These are phyloP conservation scores for Sordariomycetes sp. DNA, from an alignment of 2,329 filamentous ascomycete species.

Conservation along the genomic window DNA sequence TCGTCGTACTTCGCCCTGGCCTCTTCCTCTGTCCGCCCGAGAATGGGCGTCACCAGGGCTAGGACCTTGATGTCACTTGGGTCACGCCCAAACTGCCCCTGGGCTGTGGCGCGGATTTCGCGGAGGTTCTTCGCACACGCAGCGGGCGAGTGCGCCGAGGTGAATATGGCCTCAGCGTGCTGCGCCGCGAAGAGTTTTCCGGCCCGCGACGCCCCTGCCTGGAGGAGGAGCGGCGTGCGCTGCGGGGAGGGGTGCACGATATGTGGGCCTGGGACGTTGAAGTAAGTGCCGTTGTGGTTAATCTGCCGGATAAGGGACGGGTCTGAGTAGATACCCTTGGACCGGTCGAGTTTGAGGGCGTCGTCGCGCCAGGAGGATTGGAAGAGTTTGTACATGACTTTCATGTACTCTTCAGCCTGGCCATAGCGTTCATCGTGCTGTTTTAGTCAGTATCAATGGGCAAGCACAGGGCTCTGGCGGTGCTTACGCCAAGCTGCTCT, in stretches of 20 bases:
- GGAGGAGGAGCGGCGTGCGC: constrained; percentile 53
- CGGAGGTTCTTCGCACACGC: constrained; percentile 48
- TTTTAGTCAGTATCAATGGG: constrained; percentile 2
- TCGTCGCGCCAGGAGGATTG: constrained; percentile 56
- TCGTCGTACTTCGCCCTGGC: constrained; percentile 50
- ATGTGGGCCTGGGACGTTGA: constrained; percentile 50
- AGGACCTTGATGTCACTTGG: constrained; percentile 52
- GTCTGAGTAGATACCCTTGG: constrained; percentile 41
- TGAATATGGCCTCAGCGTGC: constrained; percentile 60
- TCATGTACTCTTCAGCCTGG: constrained; percentile 49
- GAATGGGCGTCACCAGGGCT: constrained; percentile 49
- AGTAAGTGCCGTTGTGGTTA: constrained; percentile 52
- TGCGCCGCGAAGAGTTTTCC: constrained; percentile 55
- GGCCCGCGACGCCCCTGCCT: constrained; percentile 54
- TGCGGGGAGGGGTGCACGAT: constrained; percentile 55
- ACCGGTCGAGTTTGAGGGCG: constrained; percentile 46
- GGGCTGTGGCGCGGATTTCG: constrained; percentile 45
- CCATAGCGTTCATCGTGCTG: constrained; percentile 53
- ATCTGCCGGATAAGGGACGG: constrained; percentile 45
- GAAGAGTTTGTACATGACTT: constrained; percentile 53
- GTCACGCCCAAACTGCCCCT: constrained; percentile 39
- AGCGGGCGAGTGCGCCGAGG: constrained; percentile 49
- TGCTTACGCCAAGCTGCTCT: constrained; percentile 28
- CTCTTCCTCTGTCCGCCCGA: constrained; percentile 53
- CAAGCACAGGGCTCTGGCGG: background rate